A percentile compares a stretch with the other conserved stretches of the same genome.
Conservation (phyloP, 2,329 filamentous ascomycete genomes). For the Penicillium sp. region DNA sequence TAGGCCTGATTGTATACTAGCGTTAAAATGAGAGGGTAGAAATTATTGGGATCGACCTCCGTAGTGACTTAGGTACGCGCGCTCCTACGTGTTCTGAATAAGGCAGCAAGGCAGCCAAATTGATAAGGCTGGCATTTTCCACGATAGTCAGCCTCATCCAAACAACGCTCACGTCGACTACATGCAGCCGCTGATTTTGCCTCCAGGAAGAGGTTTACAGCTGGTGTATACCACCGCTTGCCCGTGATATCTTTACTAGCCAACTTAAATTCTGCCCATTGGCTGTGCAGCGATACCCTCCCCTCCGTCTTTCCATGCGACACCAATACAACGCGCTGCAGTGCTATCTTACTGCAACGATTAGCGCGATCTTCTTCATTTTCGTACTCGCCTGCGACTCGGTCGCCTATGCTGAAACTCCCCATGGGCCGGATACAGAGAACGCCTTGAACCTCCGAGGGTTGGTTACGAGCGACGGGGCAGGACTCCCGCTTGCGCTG, state of each 20-base stretch:
- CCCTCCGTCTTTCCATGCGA: slow-evolving; percentile 35
- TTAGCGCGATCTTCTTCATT: slow-evolving; percentile 60
- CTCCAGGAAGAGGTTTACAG: slow-evolving; percentile 5
- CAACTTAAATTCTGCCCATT: not conserved
- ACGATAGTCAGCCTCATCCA: not conserved
- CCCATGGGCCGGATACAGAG: slow-evolving; percentile 46
- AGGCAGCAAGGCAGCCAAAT: not conserved
- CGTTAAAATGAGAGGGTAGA: too few relatives aligned
- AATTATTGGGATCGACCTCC: too few relatives aligned
- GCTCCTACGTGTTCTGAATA: not conserved
- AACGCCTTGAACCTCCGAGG: slow-evolving; percentile 45
- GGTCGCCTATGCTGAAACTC: slow-evolving; percentile 61
- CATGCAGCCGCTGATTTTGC: slow-evolving; percentile 3
- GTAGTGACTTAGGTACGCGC: too few relatives aligned
- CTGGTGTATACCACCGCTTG: slow-evolving; percentile 6
- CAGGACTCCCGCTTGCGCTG: slow-evolving; percentile 26
- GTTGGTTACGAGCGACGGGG: slow-evolving; percentile 23
- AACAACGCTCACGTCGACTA: slow-evolving; percentile 1
- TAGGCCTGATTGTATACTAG: too few relatives aligned
- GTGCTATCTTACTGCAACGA: slow-evolving; percentile 67
- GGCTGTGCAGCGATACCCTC: slow-evolving; percentile 2
- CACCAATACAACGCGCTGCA: slow-evolving; percentile 64
- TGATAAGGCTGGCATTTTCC: slow-evolving; percentile 5
- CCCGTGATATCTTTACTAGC: not conserved
- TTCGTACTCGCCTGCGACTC: slow-evolving; percentile 58